Evolutionary conservation across 2,329 filamentous ascomycete genomes (phyloP).

Genomic region (Penicillium glabrum): DNA sequence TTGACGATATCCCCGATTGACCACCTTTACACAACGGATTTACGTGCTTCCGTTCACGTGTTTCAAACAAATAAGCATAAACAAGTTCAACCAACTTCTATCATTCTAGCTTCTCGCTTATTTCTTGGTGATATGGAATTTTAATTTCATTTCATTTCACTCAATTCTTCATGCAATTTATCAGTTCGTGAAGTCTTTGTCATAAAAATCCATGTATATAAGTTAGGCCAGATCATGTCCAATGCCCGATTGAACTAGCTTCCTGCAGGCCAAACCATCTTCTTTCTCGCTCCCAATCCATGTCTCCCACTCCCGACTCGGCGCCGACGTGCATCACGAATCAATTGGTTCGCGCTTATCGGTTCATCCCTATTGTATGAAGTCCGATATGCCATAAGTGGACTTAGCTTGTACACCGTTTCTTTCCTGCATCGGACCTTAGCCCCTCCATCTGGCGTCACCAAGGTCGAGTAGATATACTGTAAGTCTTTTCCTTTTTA

Average conservation of each 20-base stretch:
- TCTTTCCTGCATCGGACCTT: conserved; percentile 12
- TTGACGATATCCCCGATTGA: conserved; percentile 33
- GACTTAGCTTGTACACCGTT: conserved; percentile 15
- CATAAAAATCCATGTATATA: too few species aligned
- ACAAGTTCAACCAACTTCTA: too few species aligned
- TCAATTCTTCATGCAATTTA: too few species aligned
- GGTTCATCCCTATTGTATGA: background rate
- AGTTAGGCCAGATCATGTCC: background rate
- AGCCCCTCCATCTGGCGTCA: conserved; percentile 18
- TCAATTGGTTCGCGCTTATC: conserved; percentile 14
- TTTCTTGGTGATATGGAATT: too few species aligned
- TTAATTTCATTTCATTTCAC: too few species aligned
- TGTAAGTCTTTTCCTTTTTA: background rate
- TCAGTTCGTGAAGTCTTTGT: too few species aligned
- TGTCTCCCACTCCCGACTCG: background rate
- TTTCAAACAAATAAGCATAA: background rate
- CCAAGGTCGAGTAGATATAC: conserved; percentile 12
- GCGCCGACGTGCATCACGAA: conserved; percentile 4
- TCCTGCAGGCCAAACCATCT: background rate
- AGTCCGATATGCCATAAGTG: background rate
- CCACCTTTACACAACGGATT: conserved; percentile 35
- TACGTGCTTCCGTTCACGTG: conserved; percentile 30
- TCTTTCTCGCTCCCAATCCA: background rate
- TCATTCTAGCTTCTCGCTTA: background rate
- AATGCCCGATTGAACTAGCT: background rate